These are phyloP conservation scores for Yamadazyma paraphyllophila DNA, from an alignment of 805 yeast genomes.

Conservation along the genomic window DNA sequence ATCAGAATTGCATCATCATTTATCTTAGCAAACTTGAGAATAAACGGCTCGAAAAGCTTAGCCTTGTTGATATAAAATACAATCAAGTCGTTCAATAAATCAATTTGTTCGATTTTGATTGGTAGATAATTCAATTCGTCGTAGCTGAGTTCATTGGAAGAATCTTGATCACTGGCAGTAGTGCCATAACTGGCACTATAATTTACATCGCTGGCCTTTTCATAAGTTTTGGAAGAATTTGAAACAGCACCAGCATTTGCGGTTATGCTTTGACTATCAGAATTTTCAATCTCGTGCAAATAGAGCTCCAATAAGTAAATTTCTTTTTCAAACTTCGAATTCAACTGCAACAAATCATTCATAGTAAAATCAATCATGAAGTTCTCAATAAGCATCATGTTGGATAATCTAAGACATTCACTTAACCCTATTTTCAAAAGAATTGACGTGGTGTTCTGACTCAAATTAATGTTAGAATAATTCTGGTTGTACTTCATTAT, in stretches of 20 bases:
- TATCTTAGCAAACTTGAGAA: constrained; percentile 28
- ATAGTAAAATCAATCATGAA: constrained; percentile 46
- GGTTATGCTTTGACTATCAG: background rate
- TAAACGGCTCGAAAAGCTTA: constrained; percentile 51
- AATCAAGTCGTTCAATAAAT: constrained; percentile 45
- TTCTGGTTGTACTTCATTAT: constrained; percentile 23
- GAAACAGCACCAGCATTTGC: no score
- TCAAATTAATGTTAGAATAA: constrained; percentile 17
- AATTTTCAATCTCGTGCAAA: constrained; percentile 9
- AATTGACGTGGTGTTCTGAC: constrained; percentile 25
- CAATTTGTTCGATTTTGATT: constrained; percentile 25
- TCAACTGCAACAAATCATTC: constrained; percentile 40
- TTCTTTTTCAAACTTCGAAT: constrained; percentile 41
- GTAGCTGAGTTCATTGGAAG: constrained; percentile 14
- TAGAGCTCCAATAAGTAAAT: constrained; percentile 28
- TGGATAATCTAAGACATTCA: constrained; percentile 48
- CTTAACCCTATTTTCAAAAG: constrained; percentile 46
- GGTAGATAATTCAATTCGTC: constrained; percentile 22
- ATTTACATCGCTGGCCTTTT: background rate
- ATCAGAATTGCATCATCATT: constrained; percentile 25
- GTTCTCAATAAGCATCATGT: constrained; percentile 50
- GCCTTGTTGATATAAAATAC: constrained; percentile 50
- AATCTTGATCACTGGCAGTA: constrained; percentile 9
- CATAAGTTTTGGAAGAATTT: no score
- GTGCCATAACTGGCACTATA: background rate